These are phyloP conservation scores for Rosa persica DNA, from an alignment of 306 rosid species.

Conservation along the genomic window DNA sequence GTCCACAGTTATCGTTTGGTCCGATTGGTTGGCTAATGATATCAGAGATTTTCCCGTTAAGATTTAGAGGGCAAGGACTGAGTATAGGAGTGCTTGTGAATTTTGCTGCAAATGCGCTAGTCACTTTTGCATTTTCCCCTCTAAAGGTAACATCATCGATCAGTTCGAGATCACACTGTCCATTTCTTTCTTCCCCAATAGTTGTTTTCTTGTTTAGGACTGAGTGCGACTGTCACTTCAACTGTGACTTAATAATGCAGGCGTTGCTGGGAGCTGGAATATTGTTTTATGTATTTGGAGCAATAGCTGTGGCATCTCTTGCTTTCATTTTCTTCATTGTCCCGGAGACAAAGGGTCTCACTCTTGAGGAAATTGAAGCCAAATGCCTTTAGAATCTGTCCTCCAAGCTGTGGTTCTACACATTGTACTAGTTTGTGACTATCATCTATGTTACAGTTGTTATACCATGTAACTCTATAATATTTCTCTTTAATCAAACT, in stretches of 20 bases:
- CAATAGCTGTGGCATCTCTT: slow-evolving; percentile 66
- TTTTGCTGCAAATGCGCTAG: slow-evolving; percentile 87
- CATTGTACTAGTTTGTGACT: background rate
- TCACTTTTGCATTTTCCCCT: slow-evolving; percentile 88
- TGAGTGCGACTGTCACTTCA: background rate
- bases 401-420: background rate
- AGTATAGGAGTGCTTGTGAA: slow-evolving; percentile 86
- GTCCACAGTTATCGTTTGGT: slow-evolving; percentile 78
- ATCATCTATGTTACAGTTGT: background rate
- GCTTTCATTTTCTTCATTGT: slow-evolving; percentile 64
- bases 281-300: slow-evolving; percentile 70
- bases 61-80: slow-evolving; percentile 84
- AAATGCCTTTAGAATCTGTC: slow-evolving; percentile 43
- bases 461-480: background rate
- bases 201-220: background rate
- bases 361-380: slow-evolving; percentile 94
- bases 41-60: slow-evolving; percentile 87
- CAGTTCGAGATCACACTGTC: background rate
- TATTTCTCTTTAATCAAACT: too few species aligned
- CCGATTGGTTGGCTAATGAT: slow-evolving; percentile 99
- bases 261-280: slow-evolving; percentile 79
- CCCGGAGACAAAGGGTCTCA: slow-evolving; percentile 95
- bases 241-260: slow-evolving; percentile 33
- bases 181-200: background rate
- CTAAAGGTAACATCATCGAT: slow-evolving; percentile 47